Evolutionary conservation across 2,329 filamentous ascomycete species (phyloP).

Genomic region (Epicoccum nigrum): DNA sequence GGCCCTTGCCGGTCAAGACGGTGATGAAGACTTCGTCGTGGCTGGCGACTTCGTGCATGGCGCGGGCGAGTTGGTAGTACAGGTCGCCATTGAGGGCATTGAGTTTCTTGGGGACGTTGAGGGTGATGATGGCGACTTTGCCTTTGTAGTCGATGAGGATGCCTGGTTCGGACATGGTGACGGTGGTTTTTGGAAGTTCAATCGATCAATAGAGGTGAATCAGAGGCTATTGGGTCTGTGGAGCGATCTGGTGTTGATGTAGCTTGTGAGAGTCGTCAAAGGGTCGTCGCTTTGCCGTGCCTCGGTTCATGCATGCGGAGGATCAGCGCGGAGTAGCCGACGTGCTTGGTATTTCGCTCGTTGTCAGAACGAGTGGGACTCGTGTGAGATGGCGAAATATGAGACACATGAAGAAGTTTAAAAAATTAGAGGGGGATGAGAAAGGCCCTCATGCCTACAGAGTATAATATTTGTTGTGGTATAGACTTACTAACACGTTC

Average conservation of each 20-base stretch:
- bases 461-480: too few species aligned
- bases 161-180: slow-evolving; percentile 52
- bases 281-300: slow-evolving; percentile 4
- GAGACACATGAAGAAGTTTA: too few species aligned
- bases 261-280: slow-evolving; percentile 4
- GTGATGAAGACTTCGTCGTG: slow-evolving; percentile 85
- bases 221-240: too few species aligned
- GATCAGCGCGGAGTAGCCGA: not conserved
- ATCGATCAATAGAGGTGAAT: too few species aligned
- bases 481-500: too few species aligned
- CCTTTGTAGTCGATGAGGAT: slow-evolving; percentile 68
- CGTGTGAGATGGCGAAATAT: too few species aligned
- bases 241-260: not conserved
- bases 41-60: slow-evolving; percentile 76
- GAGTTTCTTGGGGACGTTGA: slow-evolving; percentile 85
- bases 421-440: too few species aligned
- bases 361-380: too few species aligned
- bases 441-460: too few species aligned
- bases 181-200: not conserved
- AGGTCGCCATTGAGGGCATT: slow-evolving; percentile 75
- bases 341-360: not conserved
- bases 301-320: not conserved
- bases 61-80: slow-evolving; percentile 78
- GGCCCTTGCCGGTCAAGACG: slow-evolving; percentile 79
- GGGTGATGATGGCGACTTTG: slow-evolving; percentile 81